These are phyloP conservation scores for Brassica rapa DNA, from an alignment of 345 rosid genomes.

Conservation along the genomic window DNA sequence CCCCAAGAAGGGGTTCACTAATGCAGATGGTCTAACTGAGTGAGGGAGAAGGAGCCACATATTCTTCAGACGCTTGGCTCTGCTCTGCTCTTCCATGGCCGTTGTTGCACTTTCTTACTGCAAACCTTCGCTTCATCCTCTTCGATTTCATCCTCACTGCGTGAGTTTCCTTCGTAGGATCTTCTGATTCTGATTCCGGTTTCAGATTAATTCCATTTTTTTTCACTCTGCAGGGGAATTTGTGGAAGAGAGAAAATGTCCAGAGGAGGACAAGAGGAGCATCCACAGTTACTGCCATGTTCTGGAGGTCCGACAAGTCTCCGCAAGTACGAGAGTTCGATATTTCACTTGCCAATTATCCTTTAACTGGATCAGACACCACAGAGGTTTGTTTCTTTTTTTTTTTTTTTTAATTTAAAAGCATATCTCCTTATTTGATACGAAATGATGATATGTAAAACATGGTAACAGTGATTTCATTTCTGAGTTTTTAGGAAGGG, in stretches of 20 bases:
- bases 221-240: constrained; percentile 47
- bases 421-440: not conserved
- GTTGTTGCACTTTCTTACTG: constrained; percentile 46
- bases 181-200: not conserved
- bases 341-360: constrained; percentile 51
- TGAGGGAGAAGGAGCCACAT: constrained; percentile 13
- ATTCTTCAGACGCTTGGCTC: constrained; percentile 6
- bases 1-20: too few relatives aligned
- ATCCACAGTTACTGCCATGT: constrained; percentile 55
- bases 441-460: not conserved
- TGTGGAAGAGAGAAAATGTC: constrained; percentile 24
- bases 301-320: constrained; percentile 74
- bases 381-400: constrained; percentile 54
- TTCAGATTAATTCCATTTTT: not conserved
- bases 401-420: not conserved
- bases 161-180: constrained; percentile 37
- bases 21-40: not conserved
- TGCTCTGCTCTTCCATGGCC: constrained; percentile 42
- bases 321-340: constrained; percentile 48
- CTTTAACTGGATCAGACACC: constrained; percentile 49
- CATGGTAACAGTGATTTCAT: constrained; percentile 13
- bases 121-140: constrained; percentile 57
- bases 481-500: constrained; percentile 45
- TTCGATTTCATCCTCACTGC: constrained; percentile 40
- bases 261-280: constrained; percentile 37